Conservation (phyloP, 495 filamentous ascomycete genomes). For the Bathelium albidoporum region DNA sequence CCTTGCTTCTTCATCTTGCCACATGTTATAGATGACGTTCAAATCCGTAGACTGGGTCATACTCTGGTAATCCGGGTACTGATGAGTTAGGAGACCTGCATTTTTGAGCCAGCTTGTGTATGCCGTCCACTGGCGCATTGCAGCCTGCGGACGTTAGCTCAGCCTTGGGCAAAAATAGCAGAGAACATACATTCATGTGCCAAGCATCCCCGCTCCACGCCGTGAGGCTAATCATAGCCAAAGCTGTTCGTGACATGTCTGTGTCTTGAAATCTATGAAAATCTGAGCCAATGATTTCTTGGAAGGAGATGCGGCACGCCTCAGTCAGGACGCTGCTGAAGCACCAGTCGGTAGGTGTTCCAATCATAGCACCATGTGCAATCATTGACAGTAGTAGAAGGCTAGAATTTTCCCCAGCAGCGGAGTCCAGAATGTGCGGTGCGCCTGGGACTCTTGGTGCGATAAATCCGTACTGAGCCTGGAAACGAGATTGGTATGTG, state of each 20-base stretch:
- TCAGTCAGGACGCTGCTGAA: constrained; percentile 12
- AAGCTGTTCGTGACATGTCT: constrained; percentile 9
- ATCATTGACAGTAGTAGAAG: constrained; percentile 18
- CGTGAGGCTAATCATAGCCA: constrained; percentile 13
- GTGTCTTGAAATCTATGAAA: constrained; percentile 7
- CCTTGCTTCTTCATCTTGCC: constrained; percentile 13
- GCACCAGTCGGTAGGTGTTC: background rate
- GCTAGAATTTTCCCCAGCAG: constrained; percentile 7
- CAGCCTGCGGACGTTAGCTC: background rate
- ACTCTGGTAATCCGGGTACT: constrained; percentile 6
- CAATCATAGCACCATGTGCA: constrained; percentile 15
- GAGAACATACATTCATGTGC: constrained; percentile 12
- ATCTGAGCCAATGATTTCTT: constrained; percentile 14
- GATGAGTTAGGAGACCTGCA: constrained; percentile 15
- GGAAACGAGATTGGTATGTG: constrained; percentile 13
- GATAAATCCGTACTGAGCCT: constrained; percentile 14
- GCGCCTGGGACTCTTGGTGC: constrained; percentile 1
- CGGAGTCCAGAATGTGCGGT: constrained; percentile 8
- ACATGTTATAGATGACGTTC: constrained; percentile 11
- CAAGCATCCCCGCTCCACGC: constrained; percentile 17
- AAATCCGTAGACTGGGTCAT: background rate
- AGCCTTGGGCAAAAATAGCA: background rate
- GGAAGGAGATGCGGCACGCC: constrained; percentile 15
- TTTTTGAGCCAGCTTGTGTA: constrained; percentile 14
- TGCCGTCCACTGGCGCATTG: background rate